These are phyloP conservation scores for Metschnikowia amazonensis DNA, from an alignment of 805 yeast genomes.

Conservation along the genomic window DNA sequence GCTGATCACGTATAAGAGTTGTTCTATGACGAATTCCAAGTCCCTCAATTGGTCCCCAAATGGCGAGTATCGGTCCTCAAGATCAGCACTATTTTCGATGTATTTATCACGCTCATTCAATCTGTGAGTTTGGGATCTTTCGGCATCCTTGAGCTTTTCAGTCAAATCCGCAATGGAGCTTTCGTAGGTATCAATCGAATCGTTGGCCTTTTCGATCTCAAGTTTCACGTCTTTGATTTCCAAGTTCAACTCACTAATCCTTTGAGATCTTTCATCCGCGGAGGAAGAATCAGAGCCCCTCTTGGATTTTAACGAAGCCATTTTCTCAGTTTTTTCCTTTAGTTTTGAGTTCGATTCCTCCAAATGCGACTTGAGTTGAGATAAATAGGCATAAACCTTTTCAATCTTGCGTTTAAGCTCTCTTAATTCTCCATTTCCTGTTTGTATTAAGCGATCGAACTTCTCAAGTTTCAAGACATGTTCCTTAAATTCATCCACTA, in stretches of 20 bases:
- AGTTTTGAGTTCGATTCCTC: slow-evolving; percentile 3
- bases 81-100: slow-evolving; percentile 10
- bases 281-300: slow-evolving; percentile 4
- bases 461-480: slow-evolving; percentile 9
- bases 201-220: slow-evolving; percentile 8
- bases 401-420: slow-evolving; percentile 11
- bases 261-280: slow-evolving; percentile 2
- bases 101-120: slow-evolving; percentile 11
- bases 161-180: slow-evolving; percentile 8
- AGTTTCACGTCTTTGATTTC: slow-evolving; percentile 11
- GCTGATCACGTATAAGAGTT: slow-evolving; percentile 61
- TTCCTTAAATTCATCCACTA: slow-evolving; percentile 15
- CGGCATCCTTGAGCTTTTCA: slow-evolving; percentile 8
- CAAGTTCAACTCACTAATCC: slow-evolving; percentile 7
- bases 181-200: slow-evolving; percentile 7
- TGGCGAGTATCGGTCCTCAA: slow-evolving; percentile 23
- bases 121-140: slow-evolving; percentile 14
- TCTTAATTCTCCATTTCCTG: slow-evolving; percentile 9
- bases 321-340: slow-evolving; percentile 16
- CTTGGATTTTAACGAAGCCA: slow-evolving; percentile 6
- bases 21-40: slow-evolving; percentile 69
- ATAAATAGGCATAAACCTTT: slow-evolving; percentile 10
- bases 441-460: slow-evolving; percentile 11
- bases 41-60: slow-evolving; percentile 50
- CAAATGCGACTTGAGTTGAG: slow-evolving; percentile 8